A percentile compares a stretch with the other conserved stretches of the same genome.
phyloP scores from a whole-genome alignment of 441 rosid species.

The Populus tomentosa region DNA sequence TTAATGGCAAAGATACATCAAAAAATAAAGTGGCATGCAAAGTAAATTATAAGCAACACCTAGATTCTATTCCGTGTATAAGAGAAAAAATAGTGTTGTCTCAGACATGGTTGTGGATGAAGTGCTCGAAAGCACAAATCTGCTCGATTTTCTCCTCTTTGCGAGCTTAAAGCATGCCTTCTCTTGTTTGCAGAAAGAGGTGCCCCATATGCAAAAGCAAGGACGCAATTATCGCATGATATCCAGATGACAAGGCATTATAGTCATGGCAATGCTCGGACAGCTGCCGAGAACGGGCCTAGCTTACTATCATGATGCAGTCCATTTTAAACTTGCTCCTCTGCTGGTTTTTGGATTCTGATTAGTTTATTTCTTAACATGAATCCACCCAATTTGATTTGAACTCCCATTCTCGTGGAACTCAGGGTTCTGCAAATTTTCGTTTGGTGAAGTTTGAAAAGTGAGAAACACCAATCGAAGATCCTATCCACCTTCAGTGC shows the following conservation, averaged over 20 bases:
- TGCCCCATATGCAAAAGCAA: conserved; percentile 87
- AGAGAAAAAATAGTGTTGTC: not conserved
- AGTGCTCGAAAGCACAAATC: not conserved
- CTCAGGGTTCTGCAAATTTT: not conserved
- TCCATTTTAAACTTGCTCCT: conserved; percentile 8
- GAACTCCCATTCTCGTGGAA: conserved; percentile 4
- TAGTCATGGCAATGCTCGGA: conserved; percentile 50
- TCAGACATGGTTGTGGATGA: not conserved
- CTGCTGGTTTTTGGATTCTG: conserved; percentile 7
- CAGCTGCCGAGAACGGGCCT: conserved; percentile 85
- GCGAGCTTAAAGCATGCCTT: conserved; percentile 9
- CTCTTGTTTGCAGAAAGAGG: conserved; percentile 62
- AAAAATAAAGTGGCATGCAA: not conserved
- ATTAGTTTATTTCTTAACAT: conserved; percentile 1
- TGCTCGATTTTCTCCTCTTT: not conserved
- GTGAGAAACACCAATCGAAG: not conserved
- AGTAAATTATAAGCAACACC: not conserved
- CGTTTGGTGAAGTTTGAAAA: not conserved
- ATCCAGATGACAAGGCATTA: conserved; percentile 77
- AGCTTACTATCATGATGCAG: conserved; percentile 61
- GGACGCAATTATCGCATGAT: conserved; percentile 71
- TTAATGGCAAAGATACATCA: not conserved
- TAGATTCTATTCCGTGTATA: not conserved
- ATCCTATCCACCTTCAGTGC: not conserved
- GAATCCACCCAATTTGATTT: conserved; percentile 6